Base-by-base conservation (phyloP, 352 stramenopile genomes). In the Chrysophaeum taylorii region DNA sequence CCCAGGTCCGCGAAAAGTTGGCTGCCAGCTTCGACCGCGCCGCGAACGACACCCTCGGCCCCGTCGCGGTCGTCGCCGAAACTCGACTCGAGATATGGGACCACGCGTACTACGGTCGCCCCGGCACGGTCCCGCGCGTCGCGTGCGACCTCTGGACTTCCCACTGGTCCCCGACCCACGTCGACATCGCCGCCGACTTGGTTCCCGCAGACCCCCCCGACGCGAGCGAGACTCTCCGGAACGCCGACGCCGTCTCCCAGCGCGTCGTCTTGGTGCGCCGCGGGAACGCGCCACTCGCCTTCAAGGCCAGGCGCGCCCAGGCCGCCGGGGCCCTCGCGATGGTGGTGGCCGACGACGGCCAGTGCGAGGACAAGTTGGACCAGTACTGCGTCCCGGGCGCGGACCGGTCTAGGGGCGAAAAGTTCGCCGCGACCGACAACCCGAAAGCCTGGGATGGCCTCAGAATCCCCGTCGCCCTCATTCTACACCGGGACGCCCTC, bases 341-440 rank as follows among this genome's bases (percentile, higher is more conserved):
- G 2, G 29, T 63, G 9, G 23, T 63, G 15, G 52, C 52, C 27
- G 52, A 63, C 52, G 33, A 63, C 52, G 52, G 52, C 25, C 2
- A 38, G 9, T 63, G 52, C 52, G 33, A 36, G 9, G 52, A 9
- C n/a, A n/a, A n/a, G n/a, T 31, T 63, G 5, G 52, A 63, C 52
- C 52, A 63, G 29, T 63, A 63, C 52, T 63, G 52, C 52, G 52
- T 63, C 27, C 52, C 52, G 27, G 52, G 52, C 52, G 52, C 7
- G 15, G 52, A 63, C 33, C 25, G 52, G 9, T 7, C 52, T 15
- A 7, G 29, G 7, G 52, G 52, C 52, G 52, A 63, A 25, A 31
- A 15, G 27, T 63, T 36, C 12, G 52, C 52, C 9, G 21, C 27
- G 25, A 15, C 14, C 4, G 52, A 63, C 33, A 15, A 41, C 9